Conservation (phyloP, 140 eudicot species). For the Artemisia princeps region DNA sequence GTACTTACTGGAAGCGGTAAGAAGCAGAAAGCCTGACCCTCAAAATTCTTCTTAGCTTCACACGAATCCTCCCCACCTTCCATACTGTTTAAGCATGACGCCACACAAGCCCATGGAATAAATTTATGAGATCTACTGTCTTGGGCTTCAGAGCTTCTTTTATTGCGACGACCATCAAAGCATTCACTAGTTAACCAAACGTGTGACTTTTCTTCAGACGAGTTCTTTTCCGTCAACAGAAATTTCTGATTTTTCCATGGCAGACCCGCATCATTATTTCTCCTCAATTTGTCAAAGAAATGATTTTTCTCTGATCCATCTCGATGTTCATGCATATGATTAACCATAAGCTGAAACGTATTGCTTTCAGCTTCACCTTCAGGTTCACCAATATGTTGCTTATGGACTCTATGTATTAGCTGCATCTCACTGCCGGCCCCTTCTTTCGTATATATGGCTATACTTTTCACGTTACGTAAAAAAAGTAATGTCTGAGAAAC, state of each 20-base stretch:
- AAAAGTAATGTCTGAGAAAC: slow-evolving; percentile 84
- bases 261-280: slow-evolving; percentile 38
- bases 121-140: slow-evolving; percentile 48
- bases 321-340: slow-evolving; percentile 47
- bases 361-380: slow-evolving; percentile 44
- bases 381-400: slow-evolving; percentile 55
- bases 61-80: slow-evolving; percentile 15
- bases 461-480: slow-evolving; percentile 76
- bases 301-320: slow-evolving; percentile 47
- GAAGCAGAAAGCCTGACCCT: slow-evolving; percentile 94
- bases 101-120: slow-evolving; percentile 96
- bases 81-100: slow-evolving; percentile 46
- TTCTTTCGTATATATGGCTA: slow-evolving; percentile 73
- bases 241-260: slow-evolving; percentile 84
- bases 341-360: slow-evolving; percentile 51
- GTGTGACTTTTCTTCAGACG: slow-evolving; percentile 47
- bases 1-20: slow-evolving; percentile 90
- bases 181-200: slow-evolving; percentile 89
- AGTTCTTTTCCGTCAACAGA: slow-evolving; percentile 56
- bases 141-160: slow-evolving; percentile 35
- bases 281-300: slow-evolving; percentile 57
- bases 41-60: slow-evolving; percentile 37
- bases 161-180: slow-evolving; percentile 47
- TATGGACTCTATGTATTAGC: slow-evolving; percentile 62
- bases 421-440: slow-evolving; percentile 72